Percentiles rank a stretch among this genome's conserved stretches.
These are phyloP conservation scores for Rhynchospora tenuis DNA, from an alignment of 176 grass and related monocot species.

Conservation along the genomic window DNA sequence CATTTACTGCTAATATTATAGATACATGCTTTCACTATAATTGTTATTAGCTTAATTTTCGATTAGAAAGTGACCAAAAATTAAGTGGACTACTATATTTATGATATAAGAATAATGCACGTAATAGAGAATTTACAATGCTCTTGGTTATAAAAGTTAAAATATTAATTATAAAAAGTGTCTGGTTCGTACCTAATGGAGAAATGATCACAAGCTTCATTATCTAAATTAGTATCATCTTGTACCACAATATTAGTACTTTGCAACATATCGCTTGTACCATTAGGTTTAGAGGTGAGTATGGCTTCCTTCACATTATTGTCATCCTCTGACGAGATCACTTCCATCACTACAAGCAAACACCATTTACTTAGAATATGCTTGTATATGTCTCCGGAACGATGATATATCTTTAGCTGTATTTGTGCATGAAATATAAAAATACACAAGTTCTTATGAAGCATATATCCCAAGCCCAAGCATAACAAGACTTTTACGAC, in stretches of 20 bases:
- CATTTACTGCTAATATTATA: not conserved
- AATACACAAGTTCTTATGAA: not conserved
- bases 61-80: not conserved
- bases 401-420: not conserved
- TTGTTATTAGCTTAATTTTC: not conserved
- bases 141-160: not conserved
- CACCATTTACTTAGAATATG: not conserved
- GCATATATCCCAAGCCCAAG: not conserved
- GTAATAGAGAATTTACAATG: not conserved
- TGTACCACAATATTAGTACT: constrained; percentile 12
- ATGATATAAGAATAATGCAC: not conserved
- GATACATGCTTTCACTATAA: not conserved
- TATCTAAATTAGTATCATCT: constrained; percentile 10
- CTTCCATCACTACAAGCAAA: constrained; percentile 20
- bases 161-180: not conserved
- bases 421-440: not conserved
- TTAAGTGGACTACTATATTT: not conserved
- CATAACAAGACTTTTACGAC: no score
- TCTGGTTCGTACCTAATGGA: constrained; percentile 52
- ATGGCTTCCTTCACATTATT: constrained; percentile 20
- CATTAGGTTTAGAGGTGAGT: constrained; percentile 18
- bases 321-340: constrained; percentile 23
- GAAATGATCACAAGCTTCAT: constrained; percentile 61
- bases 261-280: constrained; percentile 1
- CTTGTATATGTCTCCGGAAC: constrained; percentile 1